Base-by-base conservation (phyloP, 2,329 filamentous ascomycete genomes). In the Cladophialophora yegresii region DNA sequence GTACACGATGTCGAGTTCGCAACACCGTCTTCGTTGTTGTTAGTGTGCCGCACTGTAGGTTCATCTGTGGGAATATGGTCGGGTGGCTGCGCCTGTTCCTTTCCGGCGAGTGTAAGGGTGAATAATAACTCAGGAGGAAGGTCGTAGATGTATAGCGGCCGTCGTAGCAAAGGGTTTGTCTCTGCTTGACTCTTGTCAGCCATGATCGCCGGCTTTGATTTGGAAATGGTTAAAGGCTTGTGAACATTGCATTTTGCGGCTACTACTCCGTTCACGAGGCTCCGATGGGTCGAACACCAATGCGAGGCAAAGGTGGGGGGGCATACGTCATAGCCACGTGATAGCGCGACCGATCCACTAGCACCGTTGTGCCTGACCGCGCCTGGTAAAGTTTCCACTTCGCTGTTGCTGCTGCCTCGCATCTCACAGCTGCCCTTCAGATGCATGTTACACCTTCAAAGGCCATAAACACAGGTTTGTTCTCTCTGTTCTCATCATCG, bases 51-150 rank as follows among this genome's bases (percentile, higher is more conserved):
- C 13, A 60, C 10, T 32, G n/a, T 16, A 16, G 56, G 26, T 28
- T 32, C 26, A 13, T 50, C 49, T 43, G 36, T 47, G 13, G 13
- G 59, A 26, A 63, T 22, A 40, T 22, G 62, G n/a, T 68, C 36
- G 54, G 73, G 65, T 72, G 64, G 22, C 32, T 59, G 57, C 47
- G 47, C 13, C 10, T 64, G 50, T 12, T 71, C 69, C 50, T 66
- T 72, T 8, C 72, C 65, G 33, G 69, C 71, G 66, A 84, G 81
- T 9, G 84, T 82, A 69, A 96, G 81, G 2, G 86, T 89, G 58
- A 82, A 80, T 40, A 96, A 81, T 54, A 96, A 83, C 74, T 92
- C 86, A 65, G 84, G 80, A 0, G 92, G 91, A 26, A 97, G 84
- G 75, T 96, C 89, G 77, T 93, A 97, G 63, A 93, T 90, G 72